Conservation (phyloP, 352 stramenopile genomes). For the Phytopythium litorale region DNA sequence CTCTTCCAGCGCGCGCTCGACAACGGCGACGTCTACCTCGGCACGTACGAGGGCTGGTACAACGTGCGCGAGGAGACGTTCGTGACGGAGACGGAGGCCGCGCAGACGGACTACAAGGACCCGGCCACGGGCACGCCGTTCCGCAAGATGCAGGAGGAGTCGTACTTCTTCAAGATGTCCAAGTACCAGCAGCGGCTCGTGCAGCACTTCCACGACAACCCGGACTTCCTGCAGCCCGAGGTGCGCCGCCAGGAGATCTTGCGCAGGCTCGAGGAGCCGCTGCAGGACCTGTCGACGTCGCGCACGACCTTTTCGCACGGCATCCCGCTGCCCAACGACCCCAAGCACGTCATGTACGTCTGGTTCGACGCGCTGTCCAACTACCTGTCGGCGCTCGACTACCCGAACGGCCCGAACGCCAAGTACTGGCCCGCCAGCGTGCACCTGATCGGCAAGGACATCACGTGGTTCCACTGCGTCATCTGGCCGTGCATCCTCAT, state of each 20-base stretch:
- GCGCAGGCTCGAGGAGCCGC: slow-evolving; percentile 86
- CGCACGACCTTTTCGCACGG: slow-evolving; percentile 96
- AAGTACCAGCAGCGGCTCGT: slow-evolving; percentile 96
- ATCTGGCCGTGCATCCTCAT: slow-evolving; percentile 99
- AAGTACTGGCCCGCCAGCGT: slow-evolving; percentile 83
- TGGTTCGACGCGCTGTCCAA: slow-evolving; percentile 99
- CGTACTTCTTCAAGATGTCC: slow-evolving; percentile 99
- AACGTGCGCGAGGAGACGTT: slow-evolving; percentile 99
- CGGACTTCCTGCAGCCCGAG: slow-evolving; percentile 96
- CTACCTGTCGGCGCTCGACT: slow-evolving; percentile 97
- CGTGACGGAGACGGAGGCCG: slow-evolving; percentile 96
- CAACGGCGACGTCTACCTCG: slow-evolving; percentile 96
- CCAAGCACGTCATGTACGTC: slow-evolving; percentile 98
- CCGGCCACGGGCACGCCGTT: slow-evolving; percentile 89
- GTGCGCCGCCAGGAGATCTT: slow-evolving; percentile 94
- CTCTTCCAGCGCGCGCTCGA: slow-evolving; percentile 91
- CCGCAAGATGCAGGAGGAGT: slow-evolving; percentile 97
- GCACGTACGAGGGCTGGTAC: slow-evolving; percentile 98
- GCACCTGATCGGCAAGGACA: slow-evolving; percentile 97
- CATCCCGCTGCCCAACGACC: slow-evolving; percentile 93
- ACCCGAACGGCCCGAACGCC: slow-evolving; percentile 77
- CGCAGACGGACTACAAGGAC: slow-evolving; percentile 95
- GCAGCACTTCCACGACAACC: slow-evolving; percentile 94
- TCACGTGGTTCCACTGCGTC: slow-evolving; percentile 98
- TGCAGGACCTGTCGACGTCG: slow-evolving; percentile 96